Conservation (phyloP, 1,284 basidiomycete genomes). For the Sanghuangporus sanghuang region DNA sequence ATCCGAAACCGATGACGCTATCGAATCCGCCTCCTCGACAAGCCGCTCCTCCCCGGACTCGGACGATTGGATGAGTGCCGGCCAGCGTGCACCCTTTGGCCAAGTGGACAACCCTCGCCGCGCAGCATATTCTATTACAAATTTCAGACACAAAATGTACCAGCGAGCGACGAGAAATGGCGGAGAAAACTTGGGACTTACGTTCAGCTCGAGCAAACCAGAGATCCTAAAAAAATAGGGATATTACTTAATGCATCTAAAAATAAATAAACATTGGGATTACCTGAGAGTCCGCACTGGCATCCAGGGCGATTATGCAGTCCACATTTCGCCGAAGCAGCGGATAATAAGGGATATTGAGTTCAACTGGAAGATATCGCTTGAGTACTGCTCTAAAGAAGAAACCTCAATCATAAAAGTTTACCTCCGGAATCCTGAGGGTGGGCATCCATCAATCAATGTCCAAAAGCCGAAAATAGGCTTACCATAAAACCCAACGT, state of each 20-base stretch:
- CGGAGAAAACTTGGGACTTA: slow-evolving; percentile 11
- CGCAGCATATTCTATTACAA: slow-evolving; percentile 30
- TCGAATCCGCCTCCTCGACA: slow-evolving; percentile 10
- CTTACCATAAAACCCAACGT: slow-evolving; percentile 35
- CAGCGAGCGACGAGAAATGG: neutral
- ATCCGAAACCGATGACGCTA: neutral
- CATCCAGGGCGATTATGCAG: slow-evolving; percentile 37
- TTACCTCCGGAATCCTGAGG: slow-evolving; percentile 32
- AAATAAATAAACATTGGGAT: neutral
- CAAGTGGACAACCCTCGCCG: slow-evolving; percentile 31
- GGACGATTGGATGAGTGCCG: slow-evolving; percentile 21
- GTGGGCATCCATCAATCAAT: neutral
- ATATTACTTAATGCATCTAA: neutral
- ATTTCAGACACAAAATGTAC: neutral
- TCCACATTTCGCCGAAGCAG: slow-evolving; percentile 34
- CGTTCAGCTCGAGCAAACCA: slow-evolving; percentile 38
- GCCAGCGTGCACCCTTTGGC: slow-evolving; percentile 33
- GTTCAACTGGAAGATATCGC: slow-evolving; percentile 24
- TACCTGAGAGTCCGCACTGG: slow-evolving; percentile 36
- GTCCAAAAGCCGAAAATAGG: neutral
- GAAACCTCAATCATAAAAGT: neutral
- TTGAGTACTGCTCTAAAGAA: neutral
- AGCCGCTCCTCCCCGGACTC: slow-evolving; percentile 9
- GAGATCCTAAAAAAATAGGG: slow-evolving; percentile 26
- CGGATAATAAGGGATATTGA: slow-evolving; percentile 38